Evolutionary conservation across 148 eudicot genomes (phyloP).

Genomic region (Gaultheria prostrata): DNA sequence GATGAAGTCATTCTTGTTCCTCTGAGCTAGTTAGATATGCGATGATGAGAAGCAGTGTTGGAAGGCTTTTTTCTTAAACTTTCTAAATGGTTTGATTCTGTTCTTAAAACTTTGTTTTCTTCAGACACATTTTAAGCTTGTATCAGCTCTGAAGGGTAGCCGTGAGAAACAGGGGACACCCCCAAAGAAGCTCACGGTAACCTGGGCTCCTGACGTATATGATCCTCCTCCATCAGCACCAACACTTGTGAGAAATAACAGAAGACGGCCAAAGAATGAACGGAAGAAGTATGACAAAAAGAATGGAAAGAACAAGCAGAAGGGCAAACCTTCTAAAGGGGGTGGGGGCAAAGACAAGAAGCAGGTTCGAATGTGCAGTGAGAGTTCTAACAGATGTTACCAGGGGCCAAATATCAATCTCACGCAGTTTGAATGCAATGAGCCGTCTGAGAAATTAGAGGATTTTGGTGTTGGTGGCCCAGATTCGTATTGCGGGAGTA

Average conservation of each 20-base stretch:
- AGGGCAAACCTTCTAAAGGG: conserved; percentile 33
- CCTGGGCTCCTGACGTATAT: conserved; percentile 89
- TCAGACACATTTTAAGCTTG: conserved; percentile 47
- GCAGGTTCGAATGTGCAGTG: conserved; percentile 41
- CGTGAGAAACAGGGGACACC: conserved; percentile 60
- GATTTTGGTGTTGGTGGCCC: conserved; percentile 47
- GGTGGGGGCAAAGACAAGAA: conserved; percentile 55
- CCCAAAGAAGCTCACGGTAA: conserved; percentile 50
- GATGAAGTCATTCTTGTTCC: background rate
- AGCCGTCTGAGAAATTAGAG: conserved; percentile 21
- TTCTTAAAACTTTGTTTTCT: conserved; percentile 12
- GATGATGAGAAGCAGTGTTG: background rate
- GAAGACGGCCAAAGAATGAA: conserved; percentile 36
- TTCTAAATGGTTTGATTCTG: background rate
- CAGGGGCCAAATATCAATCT: conserved; percentile 23
- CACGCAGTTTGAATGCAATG: conserved; percentile 21
- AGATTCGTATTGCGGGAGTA: conserved; percentile 60
- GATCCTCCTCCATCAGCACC: conserved; percentile 71
- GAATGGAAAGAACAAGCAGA: conserved; percentile 61
- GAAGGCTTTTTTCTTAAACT: background rate
- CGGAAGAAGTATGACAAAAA: conserved; percentile 52
- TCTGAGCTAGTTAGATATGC: background rate
- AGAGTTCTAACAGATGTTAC: conserved; percentile 32
- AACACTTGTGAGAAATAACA: conserved; percentile 48
- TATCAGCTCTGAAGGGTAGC: conserved; percentile 82